Evolutionary conservation across 768 basidiomycete species (phyloP).

Genomic region (Suillus plorans): DNA sequence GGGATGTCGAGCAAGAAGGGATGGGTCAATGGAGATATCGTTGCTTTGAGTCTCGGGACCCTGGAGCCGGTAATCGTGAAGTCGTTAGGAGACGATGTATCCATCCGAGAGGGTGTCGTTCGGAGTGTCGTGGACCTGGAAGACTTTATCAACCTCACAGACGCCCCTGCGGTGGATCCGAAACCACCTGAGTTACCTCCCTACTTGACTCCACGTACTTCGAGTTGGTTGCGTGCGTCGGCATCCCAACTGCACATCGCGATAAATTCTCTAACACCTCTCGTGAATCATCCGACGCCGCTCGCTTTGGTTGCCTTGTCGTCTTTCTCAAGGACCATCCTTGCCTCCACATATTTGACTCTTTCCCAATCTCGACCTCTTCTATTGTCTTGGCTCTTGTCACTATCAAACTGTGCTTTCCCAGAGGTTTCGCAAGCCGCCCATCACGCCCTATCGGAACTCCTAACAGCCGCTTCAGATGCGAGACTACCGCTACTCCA

Average conservation of each 20-base stretch:
- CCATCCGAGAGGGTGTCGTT: conserved; percentile 59
- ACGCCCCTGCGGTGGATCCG: conserved; percentile 13
- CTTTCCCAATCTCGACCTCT: conserved; percentile 68
- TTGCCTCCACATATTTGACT: conserved; percentile 57
- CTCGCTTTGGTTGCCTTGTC: conserved; percentile 59
- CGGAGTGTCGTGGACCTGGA: conserved; percentile 57
- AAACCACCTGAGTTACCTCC: conserved; percentile 31
- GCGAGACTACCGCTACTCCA: conserved; percentile 49
- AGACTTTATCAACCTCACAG: conserved; percentile 47
- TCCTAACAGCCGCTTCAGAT: conserved; percentile 42
- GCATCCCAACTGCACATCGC: conserved; percentile 83
- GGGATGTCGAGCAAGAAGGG: conserved; percentile 53
- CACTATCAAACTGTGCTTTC: conserved; percentile 62
- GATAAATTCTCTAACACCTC: conserved; percentile 68
- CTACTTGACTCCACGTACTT: conserved; percentile 57
- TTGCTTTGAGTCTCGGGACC: conserved; percentile 55
- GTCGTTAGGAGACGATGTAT: conserved; percentile 68
- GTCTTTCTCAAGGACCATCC: conserved; percentile 51
- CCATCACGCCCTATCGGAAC: conserved; percentile 41
- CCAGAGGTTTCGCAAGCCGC: conserved; percentile 52
- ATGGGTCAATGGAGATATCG: conserved; percentile 73
- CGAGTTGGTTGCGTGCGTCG: conserved; percentile 80
- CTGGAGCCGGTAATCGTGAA: conserved; percentile 55
- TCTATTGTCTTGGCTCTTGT: conserved; percentile 70
- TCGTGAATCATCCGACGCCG: conserved; percentile 71